These are phyloP conservation scores for Candida peoriensis DNA, from an alignment of 805 yeast species.

Conservation along the genomic window DNA sequence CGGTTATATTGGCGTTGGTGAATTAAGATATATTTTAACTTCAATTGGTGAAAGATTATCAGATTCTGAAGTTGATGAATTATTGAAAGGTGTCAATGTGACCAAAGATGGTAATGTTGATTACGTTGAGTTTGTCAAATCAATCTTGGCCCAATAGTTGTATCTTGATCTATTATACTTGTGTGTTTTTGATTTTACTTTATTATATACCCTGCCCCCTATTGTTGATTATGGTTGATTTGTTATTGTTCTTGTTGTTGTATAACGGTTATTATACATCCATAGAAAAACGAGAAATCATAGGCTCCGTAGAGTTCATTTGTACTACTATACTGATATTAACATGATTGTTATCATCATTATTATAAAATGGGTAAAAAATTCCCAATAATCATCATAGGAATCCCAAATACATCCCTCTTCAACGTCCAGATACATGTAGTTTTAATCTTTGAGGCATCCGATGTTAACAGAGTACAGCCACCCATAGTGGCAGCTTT, in stretches of 20 bases:
- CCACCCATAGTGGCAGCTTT: slow-evolving; percentile 84
- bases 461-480: slow-evolving; percentile 70
- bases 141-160: slow-evolving; percentile 77
- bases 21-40: slow-evolving; percentile 88
- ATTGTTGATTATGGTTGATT: background rate
- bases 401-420: slow-evolving; percentile 93
- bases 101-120: slow-evolving; percentile 93
- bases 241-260: background rate
- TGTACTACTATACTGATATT: no score
- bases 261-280: no score
- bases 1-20: slow-evolving; percentile 97
- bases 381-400: slow-evolving; percentile 94
- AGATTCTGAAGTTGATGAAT: slow-evolving; percentile 91
- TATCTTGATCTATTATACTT: background rate
- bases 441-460: slow-evolving; percentile 53
- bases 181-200: background rate
- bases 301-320: no score
- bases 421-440: slow-evolving; percentile 90
- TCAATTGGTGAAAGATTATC: slow-evolving; percentile 92
- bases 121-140: slow-evolving; percentile 90
- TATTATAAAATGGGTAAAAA: slow-evolving; percentile 67
- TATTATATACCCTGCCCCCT: background rate
- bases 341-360: background rate
- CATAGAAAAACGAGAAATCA: no score
- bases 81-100: slow-evolving; percentile 90